Conservation (phyloP, 176 grass and related monocot genomes). For the Elymus sibiricus region DNA sequence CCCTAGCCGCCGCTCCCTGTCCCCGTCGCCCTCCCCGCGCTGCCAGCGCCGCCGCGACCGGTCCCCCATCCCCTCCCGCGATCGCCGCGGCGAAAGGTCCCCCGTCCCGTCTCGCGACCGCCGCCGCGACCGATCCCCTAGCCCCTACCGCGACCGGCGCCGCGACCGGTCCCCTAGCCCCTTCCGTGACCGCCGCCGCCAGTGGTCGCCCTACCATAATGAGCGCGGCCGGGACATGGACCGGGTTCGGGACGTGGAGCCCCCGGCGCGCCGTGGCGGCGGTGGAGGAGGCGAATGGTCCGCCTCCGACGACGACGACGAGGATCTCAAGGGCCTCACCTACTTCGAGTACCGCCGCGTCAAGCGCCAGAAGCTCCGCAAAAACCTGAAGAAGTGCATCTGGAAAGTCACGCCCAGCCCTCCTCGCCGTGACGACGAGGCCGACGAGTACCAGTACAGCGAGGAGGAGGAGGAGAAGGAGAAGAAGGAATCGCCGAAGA, state of each 20-base stretch:
- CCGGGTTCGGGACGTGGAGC: neutral
- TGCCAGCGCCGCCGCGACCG: conserved; percentile 36
- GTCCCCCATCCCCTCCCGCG: conserved; percentile 20
- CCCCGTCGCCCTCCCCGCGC: conserved; percentile 31
- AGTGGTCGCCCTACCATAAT: conserved; percentile 55
- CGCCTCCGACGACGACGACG: conserved; percentile 43
- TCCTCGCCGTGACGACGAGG: conserved; percentile 42
- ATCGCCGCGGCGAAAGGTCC: conserved; percentile 36
- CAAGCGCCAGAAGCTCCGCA: conserved; percentile 77
- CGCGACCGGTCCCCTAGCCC: conserved; percentile 15
- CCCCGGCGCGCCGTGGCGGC: neutral
- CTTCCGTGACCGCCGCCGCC: conserved; percentile 45
- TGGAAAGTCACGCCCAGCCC: conserved; percentile 72
- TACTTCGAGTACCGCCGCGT: conserved; percentile 84
- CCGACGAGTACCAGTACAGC: conserved; percentile 37
- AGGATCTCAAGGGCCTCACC: conserved; percentile 70
- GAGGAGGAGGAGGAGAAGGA: conserved; percentile 32
- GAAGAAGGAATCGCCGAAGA: conserved; percentile 30
- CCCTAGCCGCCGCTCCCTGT: conserved; percentile 50
- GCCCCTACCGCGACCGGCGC: conserved; percentile 34
- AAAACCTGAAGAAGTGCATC: conserved; percentile 67
- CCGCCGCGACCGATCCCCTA: conserved; percentile 20
- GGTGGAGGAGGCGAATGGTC: conserved; percentile 17
- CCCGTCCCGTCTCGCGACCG: conserved; percentile 27
- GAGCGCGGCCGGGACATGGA: conserved; percentile 20